Evolutionary conservation across 768 basidiomycete genomes (phyloP).

Genomic region (Leccinum uliginosum): DNA sequence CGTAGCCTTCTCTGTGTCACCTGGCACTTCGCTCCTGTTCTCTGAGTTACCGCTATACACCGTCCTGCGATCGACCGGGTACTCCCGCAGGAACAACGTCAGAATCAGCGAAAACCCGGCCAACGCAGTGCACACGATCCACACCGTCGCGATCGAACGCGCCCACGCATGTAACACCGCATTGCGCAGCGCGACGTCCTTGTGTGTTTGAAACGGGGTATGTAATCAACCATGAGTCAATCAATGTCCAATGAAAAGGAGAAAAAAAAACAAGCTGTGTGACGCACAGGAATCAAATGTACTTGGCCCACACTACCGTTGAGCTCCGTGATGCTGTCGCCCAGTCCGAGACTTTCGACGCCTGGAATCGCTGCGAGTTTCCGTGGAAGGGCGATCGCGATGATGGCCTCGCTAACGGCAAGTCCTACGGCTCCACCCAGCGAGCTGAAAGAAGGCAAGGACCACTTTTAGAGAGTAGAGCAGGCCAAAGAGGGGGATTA

Average conservation of each 20-base stretch:
- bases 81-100: slow-evolving; percentile 52
- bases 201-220: background rate
- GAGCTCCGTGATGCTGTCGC: slow-evolving; percentile 39
- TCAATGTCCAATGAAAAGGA: background rate
- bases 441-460: slow-evolving; percentile 35
- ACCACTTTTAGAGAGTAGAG: background rate
- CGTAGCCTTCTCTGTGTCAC: slow-evolving; percentile 12
- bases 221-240: background rate
- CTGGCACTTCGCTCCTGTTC: slow-evolving; percentile 10
- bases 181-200: slow-evolving; percentile 3
- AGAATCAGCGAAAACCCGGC: slow-evolving; percentile 35
- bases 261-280: background rate
- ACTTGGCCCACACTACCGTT: slow-evolving; percentile 43
- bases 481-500: background rate
- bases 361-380: slow-evolving; percentile 34
- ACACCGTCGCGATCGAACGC: slow-evolving; percentile 56
- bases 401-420: slow-evolving; percentile 66
- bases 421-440: slow-evolving; percentile 73
- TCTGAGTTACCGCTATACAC: slow-evolving; percentile 31
- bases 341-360: slow-evolving; percentile 16
- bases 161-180: slow-evolving; percentile 60
- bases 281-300: slow-evolving; percentile 21
- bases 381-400: slow-evolving; percentile 45
- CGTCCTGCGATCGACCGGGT: slow-evolving; percentile 52
- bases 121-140: slow-evolving; percentile 61